These are phyloP conservation scores for Hypoxylon intermedium DNA, from an alignment of 495 filamentous ascomycete genomes.

Conservation along the genomic window DNA sequence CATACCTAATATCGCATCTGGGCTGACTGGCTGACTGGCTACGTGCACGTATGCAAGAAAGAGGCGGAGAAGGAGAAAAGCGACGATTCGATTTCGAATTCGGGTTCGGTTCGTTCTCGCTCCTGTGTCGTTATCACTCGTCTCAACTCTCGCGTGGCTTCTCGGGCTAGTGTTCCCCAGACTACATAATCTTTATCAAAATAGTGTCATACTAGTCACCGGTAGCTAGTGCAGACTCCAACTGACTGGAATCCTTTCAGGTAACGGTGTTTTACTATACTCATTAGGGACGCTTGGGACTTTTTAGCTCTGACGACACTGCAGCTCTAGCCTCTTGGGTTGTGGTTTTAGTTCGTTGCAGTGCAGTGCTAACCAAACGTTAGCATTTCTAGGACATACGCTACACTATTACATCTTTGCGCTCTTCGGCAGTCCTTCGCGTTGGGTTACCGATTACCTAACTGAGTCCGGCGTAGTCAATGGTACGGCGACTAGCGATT, in stretches of 20 bases:
- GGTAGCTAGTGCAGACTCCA: slow-evolving; percentile 13
- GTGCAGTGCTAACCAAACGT: neutral
- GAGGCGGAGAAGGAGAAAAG: slow-evolving; percentile 21
- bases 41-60: slow-evolving; percentile 2
- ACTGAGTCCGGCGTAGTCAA: slow-evolving; percentile 13
- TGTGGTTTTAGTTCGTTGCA: slow-evolving; percentile 1
- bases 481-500: slow-evolving; percentile 15
- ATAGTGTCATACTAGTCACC: slow-evolving; percentile 8
- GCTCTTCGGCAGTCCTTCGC: slow-evolving; percentile 23
- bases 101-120: slow-evolving; percentile 3
- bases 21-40: neutral
- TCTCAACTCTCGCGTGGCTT: slow-evolving; percentile 33
- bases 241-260: slow-evolving; percentile 1
- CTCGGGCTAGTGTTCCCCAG: slow-evolving; percentile 31
- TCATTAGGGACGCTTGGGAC: slow-evolving; percentile 20
- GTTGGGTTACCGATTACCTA: slow-evolving; percentile 13
- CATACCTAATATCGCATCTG: neutral
- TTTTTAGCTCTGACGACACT: slow-evolving; percentile 17
- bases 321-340: neutral
- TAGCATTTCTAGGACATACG: too few relatives aligned
- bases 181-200: slow-evolving; percentile 1
- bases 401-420: too few relatives aligned
- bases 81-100: too few relatives aligned
- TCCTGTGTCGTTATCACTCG: slow-evolving; percentile 4
- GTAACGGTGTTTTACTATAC: neutral